Percentiles rank a stretch among this genome's conserved stretches.
phyloP scores from a whole-genome alignment of 495 filamentous ascomycete species.

The Sphaerosporella brunnea region DNA sequence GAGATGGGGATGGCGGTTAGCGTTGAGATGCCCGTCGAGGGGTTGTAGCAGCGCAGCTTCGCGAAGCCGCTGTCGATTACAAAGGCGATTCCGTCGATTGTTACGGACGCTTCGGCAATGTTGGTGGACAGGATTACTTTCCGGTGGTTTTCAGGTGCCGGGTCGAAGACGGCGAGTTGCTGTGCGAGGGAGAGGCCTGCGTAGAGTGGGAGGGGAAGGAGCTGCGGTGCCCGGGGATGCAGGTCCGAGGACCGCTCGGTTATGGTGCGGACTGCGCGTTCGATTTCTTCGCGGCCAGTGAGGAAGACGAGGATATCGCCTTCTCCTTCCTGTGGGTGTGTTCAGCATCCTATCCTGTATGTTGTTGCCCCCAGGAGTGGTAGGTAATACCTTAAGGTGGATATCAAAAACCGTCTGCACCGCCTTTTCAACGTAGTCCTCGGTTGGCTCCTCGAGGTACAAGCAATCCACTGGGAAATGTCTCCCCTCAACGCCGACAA shows the following conservation, averaged over 20 bases:
- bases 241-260: conserved; percentile 60
- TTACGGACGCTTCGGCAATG: conserved; percentile 89
- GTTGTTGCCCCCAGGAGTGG: conserved; percentile 4
- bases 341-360: conserved; percentile 11
- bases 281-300: conserved; percentile 88
- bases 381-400: conserved; percentile 48
- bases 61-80: conserved; percentile 88
- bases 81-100: conserved; percentile 83
- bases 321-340: conserved; percentile 30
- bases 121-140: conserved; percentile 94
- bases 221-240: conserved; percentile 46
- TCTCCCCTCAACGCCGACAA: conserved; percentile 78
- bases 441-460: conserved; percentile 60
- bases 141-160: conserved; percentile 61
- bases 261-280: conserved; percentile 57
- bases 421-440: conserved; percentile 77
- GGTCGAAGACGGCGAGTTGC: conserved; percentile 85
- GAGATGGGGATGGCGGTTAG: conserved; percentile 77
- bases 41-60: conserved; percentile 78
- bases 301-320: conserved; percentile 88
- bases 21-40: conserved; percentile 73
- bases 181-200: conserved; percentile 75
- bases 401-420: conserved; percentile 86
- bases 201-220: conserved; percentile 72
- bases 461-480: conserved; percentile 84